A percentile compares a stretch with the other conserved stretches of the same genome.
Conservation (phyloP, 805 yeast species). For the Barnettozyma sucrosica region DNA sequence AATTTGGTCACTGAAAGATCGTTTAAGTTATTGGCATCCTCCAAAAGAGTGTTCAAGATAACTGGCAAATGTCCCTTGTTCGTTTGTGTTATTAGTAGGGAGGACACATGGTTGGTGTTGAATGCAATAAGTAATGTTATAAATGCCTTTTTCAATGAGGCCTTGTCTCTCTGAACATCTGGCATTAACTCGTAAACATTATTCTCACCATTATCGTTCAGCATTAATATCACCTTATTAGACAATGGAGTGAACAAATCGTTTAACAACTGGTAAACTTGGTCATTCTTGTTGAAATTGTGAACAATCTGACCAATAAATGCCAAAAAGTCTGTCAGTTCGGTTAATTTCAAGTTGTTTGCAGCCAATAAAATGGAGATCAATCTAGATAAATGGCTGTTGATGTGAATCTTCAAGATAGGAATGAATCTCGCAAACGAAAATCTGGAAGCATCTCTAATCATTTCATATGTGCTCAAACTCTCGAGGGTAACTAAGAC, state of each 20-base stretch:
- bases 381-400: slow-evolving; percentile 58
- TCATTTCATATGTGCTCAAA: slow-evolving; percentile 55
- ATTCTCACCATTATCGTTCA: slow-evolving; percentile 40
- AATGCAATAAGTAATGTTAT: slow-evolving; percentile 64
- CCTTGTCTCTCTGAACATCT: slow-evolving; percentile 59
- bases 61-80: slow-evolving; percentile 56
- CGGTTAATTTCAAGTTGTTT: slow-evolving; percentile 53
- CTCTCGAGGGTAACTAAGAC: slow-evolving; percentile 78
- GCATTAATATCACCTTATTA: slow-evolving; percentile 49
- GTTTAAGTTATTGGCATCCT: slow-evolving; percentile 53
- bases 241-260: slow-evolving; percentile 72
- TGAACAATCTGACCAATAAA: slow-evolving; percentile 88
- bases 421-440: slow-evolving; percentile 85
- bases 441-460: slow-evolving; percentile 83
- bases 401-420: slow-evolving; percentile 48
- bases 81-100: slow-evolving; percentile 64
- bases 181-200: slow-evolving; percentile 37
- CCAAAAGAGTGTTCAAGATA: slow-evolving; percentile 57
- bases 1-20: slow-evolving; percentile 65
- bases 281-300: slow-evolving; percentile 58
- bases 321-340: slow-evolving; percentile 74
- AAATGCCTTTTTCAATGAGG: slow-evolving; percentile 62
- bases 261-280: slow-evolving; percentile 67
- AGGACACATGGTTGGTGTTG: slow-evolving; percentile 71
- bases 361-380: slow-evolving; percentile 58